Evolutionary conservation across 352 stramenopile genomes (phyloP), one percentile per base, ranked within the genome.

Genomic region (Phytophthora ohioensis): DNA sequence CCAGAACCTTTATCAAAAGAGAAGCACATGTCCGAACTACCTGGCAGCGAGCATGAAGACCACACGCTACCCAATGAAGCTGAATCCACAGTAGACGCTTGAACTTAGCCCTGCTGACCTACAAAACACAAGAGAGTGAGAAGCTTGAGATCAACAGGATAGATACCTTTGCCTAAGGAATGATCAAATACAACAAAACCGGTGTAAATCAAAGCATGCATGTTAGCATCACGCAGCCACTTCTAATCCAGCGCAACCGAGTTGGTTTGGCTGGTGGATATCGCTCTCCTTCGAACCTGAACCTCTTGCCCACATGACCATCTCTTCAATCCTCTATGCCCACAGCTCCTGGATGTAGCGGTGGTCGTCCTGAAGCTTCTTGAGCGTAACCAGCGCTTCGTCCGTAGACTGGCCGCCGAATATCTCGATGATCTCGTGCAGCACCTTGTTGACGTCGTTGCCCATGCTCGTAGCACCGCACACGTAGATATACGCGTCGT

Each of bases 381-480:
- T 94, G 41, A 99, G 78, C 66, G 90, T 98, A 10, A 73, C 71
- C 15, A 88, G 76, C 2, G 94, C 97, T 38, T 92, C 76, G 0
- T 79, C 78, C 21, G 47, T 27, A 38, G 79, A 80, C 66, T 91
- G 68, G 3, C 82, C 69, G 46, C 91, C 81, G 39, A 87, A 87
- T 48, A 81, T 84, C 55, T 89, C 71, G 5, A 97, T 89, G 47
- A 98, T 84, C 45, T 94, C 67, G 51, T 85, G 81, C 52, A 99
- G 80, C 63, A 98, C 97, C 70, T 93, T 91, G 76, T 98, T 84
- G 5, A 99, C 97, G 72, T 99, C 97, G 42, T 96, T 91, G 57
- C 98, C 98, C 98, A 99, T 99, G 59, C 80, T 81, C 17, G 98
- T 99, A 12, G 88, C 98, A 36, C 98, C 98, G 71, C 97, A 99